Base-by-base conservation (phyloP, 495 filamentous ascomycete species). In the Astrothelium macrocarpum region DNA sequence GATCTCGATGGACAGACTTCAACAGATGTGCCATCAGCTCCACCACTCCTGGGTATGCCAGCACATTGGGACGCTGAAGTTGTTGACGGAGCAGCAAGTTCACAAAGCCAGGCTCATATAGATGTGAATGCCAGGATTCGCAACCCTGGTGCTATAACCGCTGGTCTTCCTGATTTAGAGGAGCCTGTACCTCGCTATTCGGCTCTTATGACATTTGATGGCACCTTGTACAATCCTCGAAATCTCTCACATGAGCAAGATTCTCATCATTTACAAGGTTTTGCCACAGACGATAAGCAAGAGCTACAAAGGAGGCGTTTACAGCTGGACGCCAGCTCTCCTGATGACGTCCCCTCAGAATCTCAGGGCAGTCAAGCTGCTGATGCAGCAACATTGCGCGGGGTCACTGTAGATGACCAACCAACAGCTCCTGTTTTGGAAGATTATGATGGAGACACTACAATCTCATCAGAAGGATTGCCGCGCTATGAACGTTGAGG, bases 261-360 rank as follows among this genome's bases (percentile, higher is more conserved):
- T 20, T 53, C 62, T 3, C 11, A 9, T 5, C 9, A 25, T 16
- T 20, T 25, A 29, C 49, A 56, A 12, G 58, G 61, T 20, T 53
- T 56, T 36, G 66, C 64, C 43, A 75, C 74, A n/a, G 89, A 91
- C 26, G 92, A 96, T 70, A 96, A 96, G 72, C 85, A 88, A 68
- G 93, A 96, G 69, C 79, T 90, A 25, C 90, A 96, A 70, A 83
- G 89, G 5, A 84, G 81, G 58, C 80, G 90, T 62, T 74, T 96
- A 3, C 76, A 92, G 58, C 80, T 81, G 64, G 85, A 90, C 68
- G 84, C 84, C 0, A 92, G 88, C 70, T 83, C 88, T 2, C 91
- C 91, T 11, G 72, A 79, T 16, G 75, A 79, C 28, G 77, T 80
- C 53, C 76, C 5, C 34, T 14, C 77, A 0, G 77, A 77, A 26